A percentile compares a stretch with the other conserved stretches of the same genome.
phyloP scores from a whole-genome alignment of 2,329 filamentous ascomycete genomes.

The Apiospora arundinis region DNA sequence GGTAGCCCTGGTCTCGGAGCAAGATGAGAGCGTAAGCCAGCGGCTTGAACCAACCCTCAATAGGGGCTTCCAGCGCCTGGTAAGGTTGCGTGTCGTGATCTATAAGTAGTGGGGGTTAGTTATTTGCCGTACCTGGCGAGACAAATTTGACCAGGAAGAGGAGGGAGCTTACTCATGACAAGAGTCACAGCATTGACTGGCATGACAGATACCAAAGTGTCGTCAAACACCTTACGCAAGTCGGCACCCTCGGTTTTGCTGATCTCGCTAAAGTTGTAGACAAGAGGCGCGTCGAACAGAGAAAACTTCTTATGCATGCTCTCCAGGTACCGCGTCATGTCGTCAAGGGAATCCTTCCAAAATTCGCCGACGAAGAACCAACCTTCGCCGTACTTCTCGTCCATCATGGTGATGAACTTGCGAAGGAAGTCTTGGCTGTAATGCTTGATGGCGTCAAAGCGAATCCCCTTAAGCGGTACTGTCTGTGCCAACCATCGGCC shows the following conservation, averaged over 20 bases:
- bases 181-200: slow-evolving; percentile 57
- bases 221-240: slow-evolving; percentile 65
- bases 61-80: slow-evolving; percentile 55
- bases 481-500: slow-evolving; percentile 37
- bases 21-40: slow-evolving; percentile 77
- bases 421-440: slow-evolving; percentile 41
- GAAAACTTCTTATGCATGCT: slow-evolving; percentile 63
- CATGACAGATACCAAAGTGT: slow-evolving; percentile 56
- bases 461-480: slow-evolving; percentile 41
- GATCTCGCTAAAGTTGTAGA: slow-evolving; percentile 69
- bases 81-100: slow-evolving; percentile 67
- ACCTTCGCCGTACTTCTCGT: slow-evolving; percentile 46
- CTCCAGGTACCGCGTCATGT: slow-evolving; percentile 63
- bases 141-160: slow-evolving; percentile 56
- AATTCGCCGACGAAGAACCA: slow-evolving; percentile 75
- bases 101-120: slow-evolving; percentile 71
- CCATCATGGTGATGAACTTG: slow-evolving; percentile 37
- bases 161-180: slow-evolving; percentile 58
- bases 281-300: slow-evolving; percentile 71
- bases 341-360: slow-evolving; percentile 64
- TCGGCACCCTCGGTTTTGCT: slow-evolving; percentile 64
- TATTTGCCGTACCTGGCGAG: background rate
- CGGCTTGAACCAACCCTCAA: slow-evolving; percentile 71
- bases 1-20: slow-evolving; percentile 64
- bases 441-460: slow-evolving; percentile 43